Evolutionary conservation across 1,139 yeast species (phyloP).

Genomic region (Hansenula lynferdii): DNA sequence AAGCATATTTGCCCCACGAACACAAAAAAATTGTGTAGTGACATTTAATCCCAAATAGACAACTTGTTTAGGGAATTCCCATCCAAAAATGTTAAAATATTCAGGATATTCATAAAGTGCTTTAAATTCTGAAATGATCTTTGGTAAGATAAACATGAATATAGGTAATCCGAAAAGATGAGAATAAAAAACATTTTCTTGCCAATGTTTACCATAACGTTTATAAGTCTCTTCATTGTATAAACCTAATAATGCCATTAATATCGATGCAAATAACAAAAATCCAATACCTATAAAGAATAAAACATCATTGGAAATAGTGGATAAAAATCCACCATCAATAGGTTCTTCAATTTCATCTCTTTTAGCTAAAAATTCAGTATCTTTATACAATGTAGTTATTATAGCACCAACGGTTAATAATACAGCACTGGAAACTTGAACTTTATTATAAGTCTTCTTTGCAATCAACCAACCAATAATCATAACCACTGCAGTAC

Average conservation of each 20-base stretch:
- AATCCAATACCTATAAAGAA: conserved; percentile 41
- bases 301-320: conserved; percentile 13
- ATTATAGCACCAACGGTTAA: conserved; percentile 54
- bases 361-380: conserved; percentile 20
- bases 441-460: conserved; percentile 40
- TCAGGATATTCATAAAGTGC: conserved; percentile 17
- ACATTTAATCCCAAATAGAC: conserved; percentile 38
- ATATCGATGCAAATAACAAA: conserved; percentile 40
- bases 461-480: conserved; percentile 45
- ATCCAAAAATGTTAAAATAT: conserved; percentile 13
- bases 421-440: conserved; percentile 45
- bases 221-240: conserved; percentile 47
- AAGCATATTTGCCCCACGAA: conserved; percentile 60
- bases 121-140: conserved; percentile 16
- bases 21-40: conserved; percentile 60
- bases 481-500: conserved; percentile 57
- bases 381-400: conserved; percentile 32
- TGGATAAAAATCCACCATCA: conserved; percentile 2
- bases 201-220: conserved; percentile 56
- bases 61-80: conserved; percentile 19
- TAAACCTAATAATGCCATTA: conserved; percentile 52
- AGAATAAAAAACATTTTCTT: conserved; percentile 56
- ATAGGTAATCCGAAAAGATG: conserved; percentile 57
- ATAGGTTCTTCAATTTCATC: too few species aligned
- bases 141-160: conserved; percentile 31